phyloP scores from a whole-genome alignment of 2,329 filamentous ascomycete genomes.

The Aspergillus sp. region DNA sequence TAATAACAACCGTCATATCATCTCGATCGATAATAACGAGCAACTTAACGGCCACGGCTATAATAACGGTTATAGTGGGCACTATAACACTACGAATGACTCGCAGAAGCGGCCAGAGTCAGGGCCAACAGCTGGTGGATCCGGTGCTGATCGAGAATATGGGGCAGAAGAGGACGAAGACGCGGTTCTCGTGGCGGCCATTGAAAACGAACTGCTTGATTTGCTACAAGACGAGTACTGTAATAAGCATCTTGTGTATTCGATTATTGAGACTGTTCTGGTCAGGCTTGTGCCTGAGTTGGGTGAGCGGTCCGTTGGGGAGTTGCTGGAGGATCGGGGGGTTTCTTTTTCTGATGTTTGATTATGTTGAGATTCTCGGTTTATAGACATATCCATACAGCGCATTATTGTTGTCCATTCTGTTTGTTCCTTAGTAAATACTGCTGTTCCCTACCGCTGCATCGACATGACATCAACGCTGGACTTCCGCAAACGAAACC shows the following conservation, averaged over 20 bases:
- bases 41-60: background rate
- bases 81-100: background rate
- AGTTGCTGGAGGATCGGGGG: constrained; percentile 68
- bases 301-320: constrained; percentile 60
- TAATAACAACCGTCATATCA: background rate
- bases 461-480: too few relatives aligned
- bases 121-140: background rate
- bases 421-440: too few relatives aligned
- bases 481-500: too few relatives aligned
- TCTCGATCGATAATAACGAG: background rate
- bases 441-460: too few relatives aligned
- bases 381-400: background rate
- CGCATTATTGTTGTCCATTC: too few relatives aligned
- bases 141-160: constrained; percentile 6
- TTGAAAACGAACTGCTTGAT: constrained; percentile 60
- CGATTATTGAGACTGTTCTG: constrained; percentile 73
- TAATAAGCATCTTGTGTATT: constrained; percentile 87
- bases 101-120: background rate
- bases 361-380: background rate
- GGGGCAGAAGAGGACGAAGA: constrained; percentile 18
- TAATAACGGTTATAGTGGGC: background rate
- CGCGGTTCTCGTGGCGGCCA: constrained; percentile 50
- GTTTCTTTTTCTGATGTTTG: constrained; percentile 13
- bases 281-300: constrained; percentile 79
- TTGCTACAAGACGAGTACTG: constrained; percentile 76